Evolutionary conservation across 768 basidiomycete genomes (phyloP).

Genomic region (Dacryopinax primogenitus): DNA sequence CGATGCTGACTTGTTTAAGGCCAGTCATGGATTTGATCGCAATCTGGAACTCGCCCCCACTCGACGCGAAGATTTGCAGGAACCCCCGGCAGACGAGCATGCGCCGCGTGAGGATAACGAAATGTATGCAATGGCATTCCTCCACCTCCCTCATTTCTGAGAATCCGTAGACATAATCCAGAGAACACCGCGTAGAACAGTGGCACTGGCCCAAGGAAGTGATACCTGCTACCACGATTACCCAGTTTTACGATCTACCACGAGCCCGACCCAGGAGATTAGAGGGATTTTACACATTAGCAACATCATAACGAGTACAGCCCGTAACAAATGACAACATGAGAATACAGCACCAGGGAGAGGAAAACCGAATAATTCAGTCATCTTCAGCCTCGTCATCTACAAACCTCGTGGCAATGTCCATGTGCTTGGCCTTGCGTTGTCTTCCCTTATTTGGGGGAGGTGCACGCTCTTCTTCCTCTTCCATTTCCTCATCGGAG

Average conservation of each 20-base stretch:
- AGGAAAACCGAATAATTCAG: neutral
- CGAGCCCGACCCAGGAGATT: neutral
- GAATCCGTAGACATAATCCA: neutral
- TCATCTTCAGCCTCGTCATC: slow-evolving; percentile 7
- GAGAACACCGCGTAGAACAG: neutral
- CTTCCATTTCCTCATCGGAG: slow-evolving; percentile 15
- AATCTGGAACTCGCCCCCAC: slow-evolving; percentile 46
- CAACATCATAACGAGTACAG: neutral
- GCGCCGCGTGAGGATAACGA: neutral
- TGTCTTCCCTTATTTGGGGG: neutral
- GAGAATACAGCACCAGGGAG: neutral
- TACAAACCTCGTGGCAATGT: neutral
- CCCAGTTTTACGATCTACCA: neutral
- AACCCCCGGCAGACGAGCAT: slow-evolving; percentile 9
- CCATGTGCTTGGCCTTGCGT: neutral
- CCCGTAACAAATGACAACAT: neutral
- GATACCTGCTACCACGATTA: neutral
- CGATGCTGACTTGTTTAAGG: slow-evolving; percentile 28
- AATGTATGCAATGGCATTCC: neutral
- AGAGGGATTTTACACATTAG: neutral
- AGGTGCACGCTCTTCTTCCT: slow-evolving; percentile 13
- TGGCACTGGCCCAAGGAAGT: neutral
- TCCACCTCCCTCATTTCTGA: neutral
- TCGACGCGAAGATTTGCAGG: slow-evolving; percentile 40
- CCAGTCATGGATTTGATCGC: slow-evolving; percentile 65